These are phyloP conservation scores for Penicillium sp. DNA, from an alignment of 2,329 filamentous ascomycete genomes.

Conservation along the genomic window DNA sequence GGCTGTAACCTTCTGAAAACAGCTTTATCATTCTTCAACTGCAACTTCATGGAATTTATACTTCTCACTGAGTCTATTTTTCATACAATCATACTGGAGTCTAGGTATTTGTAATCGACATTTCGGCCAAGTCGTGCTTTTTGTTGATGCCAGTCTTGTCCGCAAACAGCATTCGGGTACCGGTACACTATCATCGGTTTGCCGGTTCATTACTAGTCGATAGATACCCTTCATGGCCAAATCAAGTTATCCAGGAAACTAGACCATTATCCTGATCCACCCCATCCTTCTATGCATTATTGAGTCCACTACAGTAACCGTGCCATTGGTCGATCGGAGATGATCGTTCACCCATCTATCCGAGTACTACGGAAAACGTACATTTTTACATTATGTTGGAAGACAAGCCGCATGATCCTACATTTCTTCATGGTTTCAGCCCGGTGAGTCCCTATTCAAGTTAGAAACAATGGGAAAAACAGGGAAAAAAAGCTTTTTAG, in stretches of 20 bases:
- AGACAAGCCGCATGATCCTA: neutral
- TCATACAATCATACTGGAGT: neutral
- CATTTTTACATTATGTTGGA: neutral
- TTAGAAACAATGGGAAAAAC: slow-evolving; percentile 10
- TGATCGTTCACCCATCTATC: neutral
- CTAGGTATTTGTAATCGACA: neutral
- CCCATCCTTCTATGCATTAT: neutral
- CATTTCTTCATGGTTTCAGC: neutral
- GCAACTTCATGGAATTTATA: slow-evolving; percentile 9
- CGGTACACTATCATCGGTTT: slow-evolving; percentile 4
- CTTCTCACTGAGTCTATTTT: neutral
- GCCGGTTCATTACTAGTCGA: neutral
- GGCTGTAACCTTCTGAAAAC: slow-evolving; percentile 27
- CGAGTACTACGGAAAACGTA: slow-evolving; percentile 11
- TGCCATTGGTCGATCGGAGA: slow-evolving; percentile 14
- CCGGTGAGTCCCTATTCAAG: neutral
- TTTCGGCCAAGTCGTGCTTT: neutral
- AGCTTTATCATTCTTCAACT: slow-evolving; percentile 8
- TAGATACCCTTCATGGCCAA: neutral
- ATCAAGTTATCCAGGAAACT: slow-evolving; percentile 1
- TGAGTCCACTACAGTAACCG: slow-evolving; percentile 18
- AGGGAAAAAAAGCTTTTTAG: slow-evolving; percentile 5
- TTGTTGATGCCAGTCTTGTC: slow-evolving; percentile 2
- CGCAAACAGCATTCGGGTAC: slow-evolving; percentile 18
- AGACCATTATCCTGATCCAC: neutral